These are phyloP conservation scores for Rhizophora apiculata DNA, from an alignment of 345 rosid species.

Conservation along the genomic window DNA sequence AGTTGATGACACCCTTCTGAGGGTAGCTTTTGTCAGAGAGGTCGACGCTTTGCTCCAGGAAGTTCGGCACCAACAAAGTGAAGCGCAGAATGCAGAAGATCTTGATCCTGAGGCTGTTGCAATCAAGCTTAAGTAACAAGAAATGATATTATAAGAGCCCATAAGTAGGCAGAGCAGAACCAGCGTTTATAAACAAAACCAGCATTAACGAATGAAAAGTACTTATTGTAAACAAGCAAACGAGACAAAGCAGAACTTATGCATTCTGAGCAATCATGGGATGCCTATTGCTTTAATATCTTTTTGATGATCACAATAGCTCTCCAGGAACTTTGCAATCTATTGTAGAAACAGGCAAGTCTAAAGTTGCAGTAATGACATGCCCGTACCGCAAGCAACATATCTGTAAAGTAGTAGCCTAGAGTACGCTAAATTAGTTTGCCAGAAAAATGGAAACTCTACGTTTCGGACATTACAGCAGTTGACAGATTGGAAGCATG, in stretches of 20 bases:
- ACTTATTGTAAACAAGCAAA: no score
- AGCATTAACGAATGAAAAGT: neutral
- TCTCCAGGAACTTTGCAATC: neutral
- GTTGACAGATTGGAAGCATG: neutral
- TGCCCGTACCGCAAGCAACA: neutral
- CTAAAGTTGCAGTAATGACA: neutral
- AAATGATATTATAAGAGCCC: constrained; percentile 29
- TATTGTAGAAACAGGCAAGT: neutral
- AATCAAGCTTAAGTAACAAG: constrained; percentile 74
- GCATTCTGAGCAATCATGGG: neutral
- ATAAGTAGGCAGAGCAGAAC: constrained; percentile 4
- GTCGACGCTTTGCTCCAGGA: constrained; percentile 74
- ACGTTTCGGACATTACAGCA: neutral
- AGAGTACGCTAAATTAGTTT: neutral
- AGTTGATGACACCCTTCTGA: constrained; percentile 57
- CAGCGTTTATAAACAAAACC: no score
- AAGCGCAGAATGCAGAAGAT: constrained; percentile 40
- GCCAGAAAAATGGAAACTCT: neutral
- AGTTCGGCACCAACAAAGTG: constrained; percentile 55
- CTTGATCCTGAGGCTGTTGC: constrained; percentile 79
- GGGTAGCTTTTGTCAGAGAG: constrained; percentile 91
- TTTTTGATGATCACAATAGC: neutral
- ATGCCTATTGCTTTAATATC: no score
- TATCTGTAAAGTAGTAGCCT: neutral
- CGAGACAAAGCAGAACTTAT: neutral